phyloP scores from a whole-genome alignment of 192 early-diverging fungal genomes.

The Linderina pennispora region DNA sequence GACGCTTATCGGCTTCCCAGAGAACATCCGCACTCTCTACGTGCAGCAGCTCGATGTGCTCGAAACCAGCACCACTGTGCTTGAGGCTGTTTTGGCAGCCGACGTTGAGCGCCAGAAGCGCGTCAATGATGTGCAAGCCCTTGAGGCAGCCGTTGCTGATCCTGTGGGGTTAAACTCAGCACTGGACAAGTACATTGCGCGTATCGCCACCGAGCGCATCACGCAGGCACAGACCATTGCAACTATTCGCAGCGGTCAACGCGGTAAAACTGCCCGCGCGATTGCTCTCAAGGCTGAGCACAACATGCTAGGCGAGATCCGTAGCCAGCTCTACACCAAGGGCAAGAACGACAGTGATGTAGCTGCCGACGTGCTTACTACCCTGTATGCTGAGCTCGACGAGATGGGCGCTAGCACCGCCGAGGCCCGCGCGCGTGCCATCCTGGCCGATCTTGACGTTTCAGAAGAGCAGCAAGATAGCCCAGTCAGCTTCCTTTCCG shows the following conservation, averaged over 20 bases:
- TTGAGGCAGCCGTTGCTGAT: slow-evolving; percentile 40
- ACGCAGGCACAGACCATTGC: slow-evolving; percentile 51
- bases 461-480: slow-evolving; percentile 52
- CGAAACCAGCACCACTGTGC: slow-evolving; percentile 45
- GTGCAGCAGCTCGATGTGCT: slow-evolving; percentile 73
- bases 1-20: slow-evolving; percentile 72
- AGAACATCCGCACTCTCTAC: slow-evolving; percentile 72
- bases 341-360: slow-evolving; percentile 35
- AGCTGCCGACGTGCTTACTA: slow-evolving; percentile 51
- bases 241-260: slow-evolving; percentile 57
- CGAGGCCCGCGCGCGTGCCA: slow-evolving; percentile 59
- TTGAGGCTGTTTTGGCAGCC: slow-evolving; percentile 59
- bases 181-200: slow-evolving; percentile 42
- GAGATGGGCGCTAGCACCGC: slow-evolving; percentile 57
- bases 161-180: slow-evolving; percentile 21
- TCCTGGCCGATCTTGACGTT: slow-evolving; percentile 75
- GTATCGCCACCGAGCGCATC: slow-evolving; percentile 36
- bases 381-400: slow-evolving; percentile 54
- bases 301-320: slow-evolving; percentile 20
- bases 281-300: slow-evolving; percentile 48
- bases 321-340: slow-evolving; percentile 15
- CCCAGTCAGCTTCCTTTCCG: slow-evolving; percentile 57
- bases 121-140: slow-evolving; percentile 38
- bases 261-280: slow-evolving; percentile 57
- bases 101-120: slow-evolving; percentile 55